A percentile compares a stretch with the other conserved stretches of the same genome.
Evolutionary conservation across 306 rosid genomes (phyloP).

Genomic region (Corylus americana): DNA sequence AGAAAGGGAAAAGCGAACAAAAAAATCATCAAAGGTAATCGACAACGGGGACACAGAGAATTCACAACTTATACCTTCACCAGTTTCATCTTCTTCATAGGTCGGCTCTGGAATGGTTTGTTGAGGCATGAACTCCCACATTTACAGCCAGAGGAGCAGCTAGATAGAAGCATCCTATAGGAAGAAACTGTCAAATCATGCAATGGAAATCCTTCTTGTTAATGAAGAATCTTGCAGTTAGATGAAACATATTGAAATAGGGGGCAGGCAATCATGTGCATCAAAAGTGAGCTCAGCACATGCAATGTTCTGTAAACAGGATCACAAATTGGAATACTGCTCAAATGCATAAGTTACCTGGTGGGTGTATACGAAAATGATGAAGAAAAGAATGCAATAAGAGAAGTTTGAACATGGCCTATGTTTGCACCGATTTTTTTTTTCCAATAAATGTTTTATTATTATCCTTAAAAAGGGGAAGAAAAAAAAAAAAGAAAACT

Average conservation of each 20-base stretch:
- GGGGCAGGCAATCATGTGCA: not conserved
- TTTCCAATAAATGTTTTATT: not conserved
- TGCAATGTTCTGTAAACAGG: conserved; percentile 1
- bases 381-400: not conserved
- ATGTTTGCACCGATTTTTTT: not conserved
- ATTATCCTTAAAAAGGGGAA: not conserved
- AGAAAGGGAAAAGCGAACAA: no score
- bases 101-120: conserved; percentile 83
- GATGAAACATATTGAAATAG: not conserved
- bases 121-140: conserved; percentile 82
- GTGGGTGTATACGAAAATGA: not conserved
- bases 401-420: not conserved
- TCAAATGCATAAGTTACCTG: not conserved
- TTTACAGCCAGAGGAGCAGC: conserved; percentile 94
- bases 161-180: conserved; percentile 83
- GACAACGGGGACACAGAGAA: not conserved
- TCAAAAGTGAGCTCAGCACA: not conserved
- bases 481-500: not conserved
- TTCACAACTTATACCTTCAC: conserved; percentile 57
- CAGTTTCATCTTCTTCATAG: conserved; percentile 81
- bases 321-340: not conserved
- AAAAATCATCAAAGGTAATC: no score
- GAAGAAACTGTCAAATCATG: conserved; percentile 19
- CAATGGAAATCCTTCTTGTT: conserved; percentile 21
- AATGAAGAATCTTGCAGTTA: not conserved